phyloP scores from a whole-genome alignment of 352 stramenopile genomes.

The Phytopythium montanum region DNA sequence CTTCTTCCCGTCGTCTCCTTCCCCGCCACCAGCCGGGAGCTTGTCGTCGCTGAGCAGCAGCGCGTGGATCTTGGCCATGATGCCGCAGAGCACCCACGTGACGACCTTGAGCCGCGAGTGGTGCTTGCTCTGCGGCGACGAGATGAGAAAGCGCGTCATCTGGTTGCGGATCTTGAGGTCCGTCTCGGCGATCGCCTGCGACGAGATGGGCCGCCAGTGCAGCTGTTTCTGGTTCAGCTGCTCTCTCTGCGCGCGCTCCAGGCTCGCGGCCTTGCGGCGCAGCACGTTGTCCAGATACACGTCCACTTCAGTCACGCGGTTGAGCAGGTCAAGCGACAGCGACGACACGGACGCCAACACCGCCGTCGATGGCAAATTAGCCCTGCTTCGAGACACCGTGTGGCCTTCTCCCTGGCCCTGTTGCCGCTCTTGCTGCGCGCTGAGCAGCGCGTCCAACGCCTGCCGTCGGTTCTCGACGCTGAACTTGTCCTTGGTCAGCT shows the following conservation, averaged over 20 bases:
- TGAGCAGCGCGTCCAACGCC: conserved; percentile 59
- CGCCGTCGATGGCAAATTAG: not conserved
- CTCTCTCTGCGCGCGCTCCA: conserved; percentile 23
- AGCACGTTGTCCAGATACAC: conserved; percentile 84
- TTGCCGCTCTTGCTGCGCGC: conserved; percentile 24
- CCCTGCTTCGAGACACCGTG: not conserved
- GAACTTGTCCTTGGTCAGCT: conserved; percentile 84
- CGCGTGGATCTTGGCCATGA: conserved; percentile 83
- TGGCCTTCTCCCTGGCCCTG: conserved; percentile 1
- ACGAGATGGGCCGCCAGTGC: conserved; percentile 40
- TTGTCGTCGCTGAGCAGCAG: conserved; percentile 72
- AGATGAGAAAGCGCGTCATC: conserved; percentile 66
- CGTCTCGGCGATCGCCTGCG: conserved; percentile 65
- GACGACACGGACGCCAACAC: conserved; percentile 19
- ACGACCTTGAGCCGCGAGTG: conserved; percentile 82
- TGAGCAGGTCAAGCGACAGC: conserved; percentile 77
- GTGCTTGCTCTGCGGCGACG: conserved; percentile 72
- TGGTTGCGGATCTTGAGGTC: conserved; percentile 79
- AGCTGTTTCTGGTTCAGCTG: conserved; percentile 20
- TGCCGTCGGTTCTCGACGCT: conserved; percentile 74
- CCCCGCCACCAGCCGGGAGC: conserved; percentile 29
- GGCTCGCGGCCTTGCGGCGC: conserved; percentile 41
- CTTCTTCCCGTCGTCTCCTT: conserved; percentile 19
- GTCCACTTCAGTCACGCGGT: conserved; percentile 76
- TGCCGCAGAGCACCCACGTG: conserved; percentile 82